Evolutionary conservation across 805 yeast genomes (phyloP).

Genomic region (Jamesozyma jinghongensis): DNA sequence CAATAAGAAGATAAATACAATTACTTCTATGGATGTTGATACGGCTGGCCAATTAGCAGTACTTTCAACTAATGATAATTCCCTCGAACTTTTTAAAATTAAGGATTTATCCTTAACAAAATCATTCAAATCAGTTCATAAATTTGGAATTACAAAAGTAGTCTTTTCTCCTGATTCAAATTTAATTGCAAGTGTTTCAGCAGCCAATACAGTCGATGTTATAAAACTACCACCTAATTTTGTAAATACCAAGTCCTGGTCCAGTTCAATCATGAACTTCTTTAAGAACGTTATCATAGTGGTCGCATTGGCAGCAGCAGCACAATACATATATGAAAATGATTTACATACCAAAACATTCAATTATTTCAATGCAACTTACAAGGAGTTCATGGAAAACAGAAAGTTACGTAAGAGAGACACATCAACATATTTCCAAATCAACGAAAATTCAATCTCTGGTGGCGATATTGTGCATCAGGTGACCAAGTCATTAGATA

Average conservation of each 20-base stretch:
- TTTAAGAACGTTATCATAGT: slow-evolving; percentile 21
- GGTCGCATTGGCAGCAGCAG: slow-evolving; percentile 17
- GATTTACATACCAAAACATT: slow-evolving; percentile 18
- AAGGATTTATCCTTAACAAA: slow-evolving; percentile 44
- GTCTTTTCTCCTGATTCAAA: slow-evolving; percentile 61
- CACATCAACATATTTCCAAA: slow-evolving; percentile 11
- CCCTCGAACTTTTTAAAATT: slow-evolving; percentile 48
- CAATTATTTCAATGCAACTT: neutral
- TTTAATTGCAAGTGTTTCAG: slow-evolving; percentile 62
- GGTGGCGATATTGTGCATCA: neutral
- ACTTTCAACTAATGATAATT: slow-evolving; percentile 47
- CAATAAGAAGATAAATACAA: slow-evolving; percentile 33
- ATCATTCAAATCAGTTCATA: slow-evolving; percentile 53
- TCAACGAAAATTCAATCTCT: slow-evolving; percentile 6
- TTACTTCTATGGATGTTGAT: slow-evolving; percentile 43
- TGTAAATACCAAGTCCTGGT: slow-evolving; percentile 25
- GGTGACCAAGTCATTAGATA: slow-evolving; percentile 10
- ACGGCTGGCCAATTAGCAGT: slow-evolving; percentile 31
- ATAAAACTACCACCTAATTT: slow-evolving; percentile 47
- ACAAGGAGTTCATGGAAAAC: slow-evolving; percentile 8
- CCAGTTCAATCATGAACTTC: slow-evolving; percentile 17
- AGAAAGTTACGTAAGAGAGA: slow-evolving; percentile 14
- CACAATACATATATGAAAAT: slow-evolving; percentile 20
- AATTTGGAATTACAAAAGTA: slow-evolving; percentile 68
- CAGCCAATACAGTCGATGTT: slow-evolving; percentile 63